Evolutionary conservation across 768 basidiomycete species (phyloP).

Genomic region (Mycena galericulata): DNA sequence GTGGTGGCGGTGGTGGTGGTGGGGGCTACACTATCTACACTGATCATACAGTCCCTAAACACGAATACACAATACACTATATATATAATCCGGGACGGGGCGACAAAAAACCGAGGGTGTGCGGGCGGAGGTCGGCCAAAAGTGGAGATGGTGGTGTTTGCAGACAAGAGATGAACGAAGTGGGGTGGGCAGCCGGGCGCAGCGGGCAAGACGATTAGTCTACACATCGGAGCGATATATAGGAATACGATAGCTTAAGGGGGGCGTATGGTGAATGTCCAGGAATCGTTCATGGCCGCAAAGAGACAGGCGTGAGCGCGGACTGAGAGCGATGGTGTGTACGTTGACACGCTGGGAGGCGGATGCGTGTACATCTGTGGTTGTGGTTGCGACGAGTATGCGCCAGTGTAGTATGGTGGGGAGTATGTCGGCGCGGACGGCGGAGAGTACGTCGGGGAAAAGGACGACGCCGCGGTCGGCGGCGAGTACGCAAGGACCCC

Average conservation of each 20-base stretch:
- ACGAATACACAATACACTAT: slow-evolving; percentile 20
- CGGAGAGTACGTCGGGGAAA: slow-evolving; percentile 18
- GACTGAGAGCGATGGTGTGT: slow-evolving; percentile 54
- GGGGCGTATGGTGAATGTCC: background rate
- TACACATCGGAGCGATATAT: slow-evolving; percentile 28
- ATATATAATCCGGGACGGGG: background rate
- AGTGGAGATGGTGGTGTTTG: background rate
- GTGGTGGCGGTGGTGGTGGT: too few species aligned
- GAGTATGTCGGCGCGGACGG: slow-evolving; percentile 2
- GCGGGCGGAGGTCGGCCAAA: too few species aligned
- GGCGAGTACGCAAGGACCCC: background rate
- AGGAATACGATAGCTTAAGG: slow-evolving; percentile 18
- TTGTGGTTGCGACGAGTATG: background rate
- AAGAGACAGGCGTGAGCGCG: slow-evolving; percentile 53
- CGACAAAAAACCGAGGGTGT: too few species aligned
- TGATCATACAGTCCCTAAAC: slow-evolving; percentile 29
- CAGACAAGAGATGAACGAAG: slow-evolving; percentile 13
- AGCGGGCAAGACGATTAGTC: slow-evolving; percentile 9
- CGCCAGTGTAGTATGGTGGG: background rate
- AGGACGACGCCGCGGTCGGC: background rate
- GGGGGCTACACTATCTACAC: slow-evolving; percentile 28
- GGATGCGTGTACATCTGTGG: slow-evolving; percentile 1
- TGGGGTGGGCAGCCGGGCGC: background rate
- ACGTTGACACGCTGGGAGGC: slow-evolving; percentile 14
- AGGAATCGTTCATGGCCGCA: slow-evolving; percentile 32